Percentiles rank a stretch among this genome's conserved stretches.
These are phyloP conservation scores for Eustoma russellianum DNA, from an alignment of 257 asterid genomes.

Conservation along the genomic window DNA sequence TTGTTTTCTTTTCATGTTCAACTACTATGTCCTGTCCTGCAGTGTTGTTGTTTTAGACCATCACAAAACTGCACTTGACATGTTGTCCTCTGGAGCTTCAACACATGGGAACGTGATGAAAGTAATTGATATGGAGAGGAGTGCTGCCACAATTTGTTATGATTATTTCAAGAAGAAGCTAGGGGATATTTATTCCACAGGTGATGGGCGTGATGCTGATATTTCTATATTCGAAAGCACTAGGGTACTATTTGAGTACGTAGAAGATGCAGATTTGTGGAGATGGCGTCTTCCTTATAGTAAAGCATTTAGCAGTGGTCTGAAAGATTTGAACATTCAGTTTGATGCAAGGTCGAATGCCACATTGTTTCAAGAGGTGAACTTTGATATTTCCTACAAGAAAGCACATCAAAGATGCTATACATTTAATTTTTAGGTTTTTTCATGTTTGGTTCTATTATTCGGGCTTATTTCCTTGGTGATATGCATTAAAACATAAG, in stretches of 20 bases:
- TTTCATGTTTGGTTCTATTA: too few relatives aligned
- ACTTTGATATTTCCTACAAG: not conserved
- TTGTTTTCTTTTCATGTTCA: conserved; percentile 1
- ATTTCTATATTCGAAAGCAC: conserved; percentile 38
- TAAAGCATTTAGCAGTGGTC: conserved; percentile 82
- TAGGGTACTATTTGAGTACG: conserved; percentile 63
- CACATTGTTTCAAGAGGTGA: conserved; percentile 74
- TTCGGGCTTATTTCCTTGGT: too few relatives aligned
- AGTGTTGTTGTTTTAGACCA: conserved; percentile 84
- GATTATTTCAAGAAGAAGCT: conserved; percentile 84
- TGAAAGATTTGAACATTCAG: conserved; percentile 66
- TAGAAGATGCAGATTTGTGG: conserved; percentile 92
- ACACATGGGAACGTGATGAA: conserved; percentile 48
- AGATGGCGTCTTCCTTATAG: conserved; percentile 78
- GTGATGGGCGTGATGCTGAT: conserved; percentile 6
- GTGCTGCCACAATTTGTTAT: conserved; percentile 89
- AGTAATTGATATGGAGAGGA: conserved; percentile 75
- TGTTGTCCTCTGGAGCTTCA: conserved; percentile 39
- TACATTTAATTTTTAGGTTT: too few relatives aligned
- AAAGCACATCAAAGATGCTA: not conserved
- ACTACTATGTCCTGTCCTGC: not conserved
- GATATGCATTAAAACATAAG: too few relatives aligned
- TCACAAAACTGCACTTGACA: conserved; percentile 83
- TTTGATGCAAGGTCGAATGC: conserved; percentile 61
- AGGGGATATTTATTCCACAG: conserved; percentile 16